Conservation (phyloP, 371 early-diverging fungal genomes). For the Sporodiniella umbellata region DNA sequence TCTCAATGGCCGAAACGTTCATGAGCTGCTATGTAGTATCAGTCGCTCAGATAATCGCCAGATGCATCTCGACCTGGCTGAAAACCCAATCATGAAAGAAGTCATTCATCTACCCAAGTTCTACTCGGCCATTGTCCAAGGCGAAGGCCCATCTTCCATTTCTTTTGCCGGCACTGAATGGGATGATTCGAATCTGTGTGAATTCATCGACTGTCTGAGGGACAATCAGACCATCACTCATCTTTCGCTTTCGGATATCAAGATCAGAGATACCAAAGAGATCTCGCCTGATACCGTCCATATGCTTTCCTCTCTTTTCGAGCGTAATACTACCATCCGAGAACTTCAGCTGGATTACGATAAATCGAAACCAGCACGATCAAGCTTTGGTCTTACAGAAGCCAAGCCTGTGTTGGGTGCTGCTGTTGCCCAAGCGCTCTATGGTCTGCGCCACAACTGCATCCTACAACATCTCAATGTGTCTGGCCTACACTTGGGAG, state of each 20-base stretch:
- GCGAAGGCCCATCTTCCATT: constrained; percentile 33
- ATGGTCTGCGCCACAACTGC: constrained; percentile 23
- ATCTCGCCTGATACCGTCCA: constrained; percentile 32
- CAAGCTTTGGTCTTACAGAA: neutral
- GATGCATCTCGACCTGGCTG: constrained; percentile 27
- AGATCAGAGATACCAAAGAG: constrained; percentile 12
- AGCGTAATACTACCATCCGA: constrained; percentile 28
- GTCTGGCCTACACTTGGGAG: constrained; percentile 27
- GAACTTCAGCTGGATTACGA: constrained; percentile 17
- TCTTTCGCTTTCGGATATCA: constrained; percentile 31
- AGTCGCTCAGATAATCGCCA: constrained; percentile 24
- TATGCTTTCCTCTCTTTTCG: constrained; percentile 31
- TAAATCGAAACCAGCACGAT: neutral
- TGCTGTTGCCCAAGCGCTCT: constrained; percentile 19
- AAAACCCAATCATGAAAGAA: constrained; percentile 37
- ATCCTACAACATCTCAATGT: constrained; percentile 27
- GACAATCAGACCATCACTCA: constrained; percentile 25
- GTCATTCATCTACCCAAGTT: constrained; percentile 33
- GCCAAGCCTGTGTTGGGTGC: constrained; percentile 11
- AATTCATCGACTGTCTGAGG: constrained; percentile 35
- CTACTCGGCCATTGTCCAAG: constrained; percentile 31
- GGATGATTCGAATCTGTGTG: constrained; percentile 39
- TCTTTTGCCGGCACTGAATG: constrained; percentile 35
- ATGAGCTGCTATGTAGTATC: constrained; percentile 26
- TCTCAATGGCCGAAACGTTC: constrained; percentile 29